A percentile compares a stretch with the other conserved stretches of the same genome.
These are phyloP conservation scores for Candida sithepensis DNA, from an alignment of 805 yeast species.

Conservation along the genomic window DNA sequence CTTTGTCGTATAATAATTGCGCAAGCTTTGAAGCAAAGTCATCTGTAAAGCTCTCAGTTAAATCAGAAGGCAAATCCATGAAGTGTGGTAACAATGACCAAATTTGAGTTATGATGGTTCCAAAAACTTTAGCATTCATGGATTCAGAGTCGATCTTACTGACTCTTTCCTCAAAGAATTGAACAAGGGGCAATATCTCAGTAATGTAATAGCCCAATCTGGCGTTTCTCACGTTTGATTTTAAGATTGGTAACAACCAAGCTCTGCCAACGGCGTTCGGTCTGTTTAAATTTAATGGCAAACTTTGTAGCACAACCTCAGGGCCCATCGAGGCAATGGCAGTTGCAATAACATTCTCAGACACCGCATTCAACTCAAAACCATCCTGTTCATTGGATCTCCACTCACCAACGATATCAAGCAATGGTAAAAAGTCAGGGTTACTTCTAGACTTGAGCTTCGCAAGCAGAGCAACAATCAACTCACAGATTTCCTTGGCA, in stretches of 20 bases:
- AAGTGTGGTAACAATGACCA: slow-evolving; percentile 91
- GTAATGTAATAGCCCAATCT: slow-evolving; percentile 58
- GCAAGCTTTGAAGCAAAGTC: slow-evolving; percentile 75
- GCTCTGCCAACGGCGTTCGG: slow-evolving; percentile 80
- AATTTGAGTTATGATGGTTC: slow-evolving; percentile 84
- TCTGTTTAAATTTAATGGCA: slow-evolving; percentile 75
- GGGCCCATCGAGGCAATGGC: slow-evolving; percentile 86
- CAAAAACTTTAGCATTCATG: slow-evolving; percentile 70
- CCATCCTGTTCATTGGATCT: slow-evolving; percentile 72
- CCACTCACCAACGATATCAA: slow-evolving; percentile 80
- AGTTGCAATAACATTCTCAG: slow-evolving; percentile 76
- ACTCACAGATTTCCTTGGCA: slow-evolving; percentile 68
- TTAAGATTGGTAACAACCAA: slow-evolving; percentile 86
- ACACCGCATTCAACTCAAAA: slow-evolving; percentile 65
- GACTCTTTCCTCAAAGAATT: slow-evolving; percentile 49
- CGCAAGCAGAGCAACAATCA: slow-evolving; percentile 57
- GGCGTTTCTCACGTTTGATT: slow-evolving; percentile 80
- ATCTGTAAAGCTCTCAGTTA: slow-evolving; percentile 59
- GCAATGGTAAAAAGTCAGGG: slow-evolving; percentile 64
- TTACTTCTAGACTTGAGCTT: slow-evolving; percentile 62
- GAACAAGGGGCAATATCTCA: slow-evolving; percentile 63
- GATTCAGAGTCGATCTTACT: slow-evolving; percentile 46
- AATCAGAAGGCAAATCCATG: slow-evolving; percentile 81
- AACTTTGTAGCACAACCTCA: slow-evolving; percentile 63
- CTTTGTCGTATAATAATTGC: slow-evolving; percentile 68